These are phyloP conservation scores for Myochromella boudieri DNA, from an alignment of 768 basidiomycete genomes.

Conservation along the genomic window DNA sequence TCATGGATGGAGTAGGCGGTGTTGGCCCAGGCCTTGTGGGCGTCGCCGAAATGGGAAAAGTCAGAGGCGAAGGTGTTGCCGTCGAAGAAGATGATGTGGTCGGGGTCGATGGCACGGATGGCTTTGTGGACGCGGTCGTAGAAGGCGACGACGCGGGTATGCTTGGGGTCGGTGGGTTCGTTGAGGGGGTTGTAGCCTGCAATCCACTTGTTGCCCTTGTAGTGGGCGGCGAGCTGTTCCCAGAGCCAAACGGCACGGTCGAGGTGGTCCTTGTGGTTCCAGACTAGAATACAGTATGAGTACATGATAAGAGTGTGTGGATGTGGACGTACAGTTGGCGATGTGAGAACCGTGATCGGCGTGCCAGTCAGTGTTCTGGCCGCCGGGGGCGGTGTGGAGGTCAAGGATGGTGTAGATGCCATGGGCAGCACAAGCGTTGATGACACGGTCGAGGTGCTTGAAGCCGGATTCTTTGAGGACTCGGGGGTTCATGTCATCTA, in stretches of 20 bases:
- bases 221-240: conserved; percentile 72
- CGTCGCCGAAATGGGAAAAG: conserved; percentile 70
- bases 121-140: conserved; percentile 69
- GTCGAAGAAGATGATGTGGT: conserved; percentile 79
- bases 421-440: conserved; percentile 70
- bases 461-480: conserved; percentile 74
- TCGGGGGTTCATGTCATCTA: conserved; percentile 76
- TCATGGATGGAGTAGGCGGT: conserved; percentile 81
- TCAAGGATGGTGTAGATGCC: conserved; percentile 84
- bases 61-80: conserved; percentile 84
- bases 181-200: conserved; percentile 87
- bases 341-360: conserved; percentile 68
- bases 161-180: conserved; percentile 74
- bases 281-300: conserved; percentile 41
- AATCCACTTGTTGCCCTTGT: conserved; percentile 78
- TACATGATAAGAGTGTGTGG: background rate
- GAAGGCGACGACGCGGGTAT: conserved; percentile 61
- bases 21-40: conserved; percentile 63
- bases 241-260: conserved; percentile 78
- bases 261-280: conserved; percentile 85
- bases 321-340: conserved; percentile 47
- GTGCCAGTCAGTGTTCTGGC: conserved; percentile 83
- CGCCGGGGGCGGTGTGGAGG: conserved; percentile 74
- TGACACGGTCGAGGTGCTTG: conserved; percentile 82
- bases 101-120: conserved; percentile 67